phyloP scores from a whole-genome alignment of 768 basidiomycete genomes.

The Tulasnella sp. region DNA sequence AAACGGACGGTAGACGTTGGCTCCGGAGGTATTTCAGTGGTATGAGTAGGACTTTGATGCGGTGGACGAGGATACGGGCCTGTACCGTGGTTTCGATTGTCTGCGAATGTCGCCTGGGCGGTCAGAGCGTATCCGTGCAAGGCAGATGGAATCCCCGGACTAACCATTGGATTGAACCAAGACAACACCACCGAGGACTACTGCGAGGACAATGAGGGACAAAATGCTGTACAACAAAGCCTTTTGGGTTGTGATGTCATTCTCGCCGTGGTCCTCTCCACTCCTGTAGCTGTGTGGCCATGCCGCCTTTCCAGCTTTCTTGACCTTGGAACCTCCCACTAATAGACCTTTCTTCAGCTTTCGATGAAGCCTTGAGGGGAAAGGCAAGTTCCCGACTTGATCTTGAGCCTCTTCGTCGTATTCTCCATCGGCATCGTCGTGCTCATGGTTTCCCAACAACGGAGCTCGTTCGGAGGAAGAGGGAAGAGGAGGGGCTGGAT shows the following conservation, averaged over 20 bases:
- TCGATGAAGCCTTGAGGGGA: constrained; percentile 31
- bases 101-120: not conserved
- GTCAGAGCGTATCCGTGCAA: not conserved
- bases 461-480: constrained; percentile 25
- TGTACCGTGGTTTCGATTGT: constrained; percentile 19
- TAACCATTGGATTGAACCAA: constrained; percentile 28
- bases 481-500: not conserved
- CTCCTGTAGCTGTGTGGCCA: not conserved
- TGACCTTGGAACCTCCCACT: constrained; percentile 21
- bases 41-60: not conserved
- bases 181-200: constrained; percentile 28
- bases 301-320: constrained; percentile 17
- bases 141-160: not conserved
- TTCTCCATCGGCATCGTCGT: constrained; percentile 18
- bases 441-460: constrained; percentile 17
- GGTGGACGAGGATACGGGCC: constrained; percentile 32
- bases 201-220: constrained; percentile 25
- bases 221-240: constrained; percentile 31
- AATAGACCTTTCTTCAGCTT: constrained; percentile 32
- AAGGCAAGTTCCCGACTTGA: constrained; percentile 22
- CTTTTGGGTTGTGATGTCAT: constrained; percentile 30
- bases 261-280: constrained; percentile 12
- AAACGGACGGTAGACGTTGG: constrained; percentile 21
- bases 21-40: not conserved
- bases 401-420: constrained; percentile 29